Base-by-base conservation (phyloP, 345 rosid genomes). In the Eucalyptus tenuipes region DNA sequence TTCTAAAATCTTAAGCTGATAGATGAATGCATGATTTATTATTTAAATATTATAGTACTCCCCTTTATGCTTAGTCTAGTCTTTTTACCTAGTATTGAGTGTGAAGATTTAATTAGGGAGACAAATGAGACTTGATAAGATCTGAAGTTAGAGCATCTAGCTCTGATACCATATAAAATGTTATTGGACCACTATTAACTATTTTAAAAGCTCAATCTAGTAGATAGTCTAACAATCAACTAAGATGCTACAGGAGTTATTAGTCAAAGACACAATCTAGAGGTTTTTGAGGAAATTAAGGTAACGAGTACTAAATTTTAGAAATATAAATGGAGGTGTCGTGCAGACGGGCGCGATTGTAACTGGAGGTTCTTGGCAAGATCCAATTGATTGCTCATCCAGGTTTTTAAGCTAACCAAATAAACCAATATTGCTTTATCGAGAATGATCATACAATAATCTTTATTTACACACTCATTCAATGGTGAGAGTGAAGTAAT, bases 21-120 rank as follows among this genome's bases (percentile, higher is more conserved):
- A 7, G 0, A 50, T 50, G 0, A 50, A 50, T 50, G 22, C 53
- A 0, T 50, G 2, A 50, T 17, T 50, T 17, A 50, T 50, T 50
- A 17, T 0, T 50, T 50, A 50, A 50, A 50, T 50, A 50, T 50
- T 50, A 0, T 50, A 50, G 0, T 50, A 6, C 8, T 6, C 7
- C 0, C 3, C 20, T 16, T n/a, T 16, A 50, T 3, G 4, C 3
- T 49, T 3, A 15, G 3, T 1, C 20, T 16, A 50, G 20, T 50
- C 20, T 2, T 50, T 50, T 50, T 50, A 50, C 53, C 53, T 16
- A 7, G 1, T 7, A 52, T 0, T 1, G 4, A 52, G 24, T 17
- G 55, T 52, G 10, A 52, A 52, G 0, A 52, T 52, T 52, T 7
- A 52, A 52, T 52, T 52, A 52, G 10, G 24, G 2, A 18, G 2